These are phyloP conservation scores for Candida sp. DNA, from an alignment of 1,139 yeast genomes.

Conservation along the genomic window DNA sequence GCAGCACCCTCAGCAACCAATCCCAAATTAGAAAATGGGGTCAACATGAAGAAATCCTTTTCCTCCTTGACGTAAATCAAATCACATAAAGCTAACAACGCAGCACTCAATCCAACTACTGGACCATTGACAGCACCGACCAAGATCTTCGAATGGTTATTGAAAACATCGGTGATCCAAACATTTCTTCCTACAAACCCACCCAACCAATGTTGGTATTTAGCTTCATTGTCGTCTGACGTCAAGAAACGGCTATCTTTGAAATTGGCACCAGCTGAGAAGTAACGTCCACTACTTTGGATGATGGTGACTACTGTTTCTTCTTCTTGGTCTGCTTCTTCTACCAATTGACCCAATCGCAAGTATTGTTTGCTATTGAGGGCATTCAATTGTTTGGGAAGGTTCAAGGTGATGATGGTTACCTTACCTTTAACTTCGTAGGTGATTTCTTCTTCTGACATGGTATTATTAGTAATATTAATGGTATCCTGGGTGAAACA, in stretches of 20 bases:
- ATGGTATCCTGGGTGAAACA: too few relatives aligned
- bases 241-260: slow-evolving; percentile 14
- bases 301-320: slow-evolving; percentile 64
- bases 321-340: slow-evolving; percentile 65
- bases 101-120: slow-evolving; percentile 76
- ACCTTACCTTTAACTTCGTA: slow-evolving; percentile 53
- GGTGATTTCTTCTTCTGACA: slow-evolving; percentile 23
- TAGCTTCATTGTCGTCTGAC: slow-evolving; percentile 10
- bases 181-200: slow-evolving; percentile 69
- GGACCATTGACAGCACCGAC: slow-evolving; percentile 86
- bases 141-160: slow-evolving; percentile 68
- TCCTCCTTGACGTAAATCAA: slow-evolving; percentile 68
- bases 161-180: slow-evolving; percentile 64
- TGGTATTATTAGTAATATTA: slow-evolving; percentile 1
- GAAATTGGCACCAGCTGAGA: slow-evolving; percentile 83
- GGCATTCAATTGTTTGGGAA: slow-evolving; percentile 66
- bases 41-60: slow-evolving; percentile 52
- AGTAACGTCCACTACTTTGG: slow-evolving; percentile 71
- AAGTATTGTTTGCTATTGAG: slow-evolving; percentile 65
- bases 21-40: slow-evolving; percentile 84
- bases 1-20: slow-evolving; percentile 83
- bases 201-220: slow-evolving; percentile 54
- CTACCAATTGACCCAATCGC: slow-evolving; percentile 56
- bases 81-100: slow-evolving; percentile 73
- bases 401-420: slow-evolving; percentile 64